Base-by-base conservation (phyloP, 2,329 filamentous ascomycete species). In the Diaporthe vaccinii region DNA sequence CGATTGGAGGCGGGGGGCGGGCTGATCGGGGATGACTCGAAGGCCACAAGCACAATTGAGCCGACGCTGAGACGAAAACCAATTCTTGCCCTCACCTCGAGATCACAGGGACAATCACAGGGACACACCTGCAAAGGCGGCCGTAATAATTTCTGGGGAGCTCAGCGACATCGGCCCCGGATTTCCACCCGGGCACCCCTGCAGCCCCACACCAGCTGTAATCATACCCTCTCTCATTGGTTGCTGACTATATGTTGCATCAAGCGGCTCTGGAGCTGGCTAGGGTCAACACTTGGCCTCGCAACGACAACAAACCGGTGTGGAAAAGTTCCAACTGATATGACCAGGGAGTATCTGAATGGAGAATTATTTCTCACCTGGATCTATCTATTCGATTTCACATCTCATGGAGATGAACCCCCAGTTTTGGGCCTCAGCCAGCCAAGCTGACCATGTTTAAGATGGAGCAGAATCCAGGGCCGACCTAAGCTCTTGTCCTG, bases 91-190 rank as follows among this genome's bases (percentile, higher is more conserved):
- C 49, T 55, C 75, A 67, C 75, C 72, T 78, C 69, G 72, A 80
- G 74, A 79, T 81, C 80, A 81, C 79, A 81, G 79, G 79, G 79
- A 80, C 76, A 78, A 76, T 79, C 78, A 80, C 79, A 81, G 78
- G 79, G 78, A 81, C 79, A 80, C 53, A 70, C 46, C 69, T 73
- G 39, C 71, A 70, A 67, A 34, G 9, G 44, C 14, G 58, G 58
- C 39, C 20, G 28, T 41, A 41, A 71, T 31, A 74, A 70, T 74
- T 53, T 71, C 57, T 59, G 28, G 44, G 59, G 31, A 34, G 39
- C 62, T 70, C 69, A 73, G 75, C 75, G 75, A 76, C 70, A 75
- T 76, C 75, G 75, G 75, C 73, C 55, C 73, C 73, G 73, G 72
- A 58, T 34, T 62, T 41, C 65, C 65, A 53, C 46, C 31, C 2